phyloP scores from a whole-genome alignment of 1,284 basidiomycete genomes.

The Rhodotorula sp. region DNA sequence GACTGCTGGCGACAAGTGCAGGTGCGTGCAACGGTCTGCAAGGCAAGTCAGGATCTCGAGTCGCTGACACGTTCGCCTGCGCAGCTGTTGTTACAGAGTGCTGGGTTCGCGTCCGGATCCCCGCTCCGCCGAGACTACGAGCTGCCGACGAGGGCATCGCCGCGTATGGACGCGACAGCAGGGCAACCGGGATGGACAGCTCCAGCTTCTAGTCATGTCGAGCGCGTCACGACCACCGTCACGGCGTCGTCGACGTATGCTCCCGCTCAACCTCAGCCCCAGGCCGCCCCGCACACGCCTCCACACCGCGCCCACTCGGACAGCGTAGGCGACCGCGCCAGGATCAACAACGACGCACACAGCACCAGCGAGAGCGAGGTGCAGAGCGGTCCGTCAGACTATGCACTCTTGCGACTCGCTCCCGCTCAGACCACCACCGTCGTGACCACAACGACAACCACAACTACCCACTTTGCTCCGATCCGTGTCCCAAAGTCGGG shows the following conservation, averaged over 20 bases:
- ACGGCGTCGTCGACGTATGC: neutral
- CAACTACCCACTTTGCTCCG: slow-evolving; percentile 45
- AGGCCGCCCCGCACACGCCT: neutral
- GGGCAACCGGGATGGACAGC: neutral
- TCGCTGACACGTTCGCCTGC: too few relatives aligned
- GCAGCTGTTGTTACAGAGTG: too few relatives aligned
- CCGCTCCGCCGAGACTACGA: neutral
- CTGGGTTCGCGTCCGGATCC: neutral
- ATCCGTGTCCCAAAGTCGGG: slow-evolving; percentile 40
- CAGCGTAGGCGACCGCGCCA: neutral
- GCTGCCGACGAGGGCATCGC: too few relatives aligned
- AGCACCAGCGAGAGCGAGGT: neutral
- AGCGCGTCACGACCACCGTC: neutral
- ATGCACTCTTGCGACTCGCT: slow-evolving; percentile 38
- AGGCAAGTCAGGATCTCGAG: too few relatives aligned
- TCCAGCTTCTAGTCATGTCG: neutral
- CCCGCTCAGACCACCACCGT: slow-evolving; percentile 42
- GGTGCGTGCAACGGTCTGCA: too few relatives aligned
- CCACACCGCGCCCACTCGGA: neutral
- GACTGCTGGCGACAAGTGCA: too few relatives aligned
- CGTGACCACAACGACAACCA: slow-evolving; percentile 45
- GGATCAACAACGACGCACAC: too few relatives aligned
- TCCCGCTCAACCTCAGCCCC: neutral
- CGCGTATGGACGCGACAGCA: neutral
- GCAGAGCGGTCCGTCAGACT: slow-evolving; percentile 1